Conservation (phyloP, 495 filamentous ascomycete genomes). For the Hypoxylon lienhwacheense region DNA sequence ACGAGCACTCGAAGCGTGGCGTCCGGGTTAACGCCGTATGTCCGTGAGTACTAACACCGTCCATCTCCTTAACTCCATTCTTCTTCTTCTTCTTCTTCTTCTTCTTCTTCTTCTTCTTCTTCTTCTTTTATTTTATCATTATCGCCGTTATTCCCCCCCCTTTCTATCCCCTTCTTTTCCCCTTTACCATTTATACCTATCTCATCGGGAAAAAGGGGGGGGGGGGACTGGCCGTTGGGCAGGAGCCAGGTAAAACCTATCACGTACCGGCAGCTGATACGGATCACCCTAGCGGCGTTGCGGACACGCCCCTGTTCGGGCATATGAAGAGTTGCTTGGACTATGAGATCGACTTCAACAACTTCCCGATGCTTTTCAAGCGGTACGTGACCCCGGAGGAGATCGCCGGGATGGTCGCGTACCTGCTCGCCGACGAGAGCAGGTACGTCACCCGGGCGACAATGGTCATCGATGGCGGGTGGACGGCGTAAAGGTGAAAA, state of each 20-base stretch:
- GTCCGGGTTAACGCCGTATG: slow-evolving; percentile 60
- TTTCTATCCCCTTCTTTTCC: no score
- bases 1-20: slow-evolving; percentile 49
- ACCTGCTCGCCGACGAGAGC: slow-evolving; percentile 54
- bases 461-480: slow-evolving; percentile 27
- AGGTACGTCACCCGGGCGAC: slow-evolving; percentile 49
- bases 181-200: no score
- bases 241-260: no score
- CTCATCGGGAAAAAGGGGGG: no score
- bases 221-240: no score
- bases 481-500: background rate
- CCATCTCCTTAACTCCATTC: background rate
- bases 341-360: slow-evolving; percentile 21
- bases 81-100: background rate
- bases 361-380: slow-evolving; percentile 39
- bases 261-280: background rate
- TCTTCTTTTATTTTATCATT: no score
- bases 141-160: no score
- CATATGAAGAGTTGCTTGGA: slow-evolving; percentile 36
- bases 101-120: no score
- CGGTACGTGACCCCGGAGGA: slow-evolving; percentile 52
- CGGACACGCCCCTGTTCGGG: slow-evolving; percentile 50
- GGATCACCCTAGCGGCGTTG: background rate
- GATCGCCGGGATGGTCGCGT: slow-evolving; percentile 55
- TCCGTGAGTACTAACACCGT: slow-evolving; percentile 44